Percentiles rank a stretch among this genome's conserved stretches.
These are phyloP conservation scores for Drechmeria coniospora DNA, from an alignment of 2,329 filamentous ascomycete species.

Conservation along the genomic window DNA sequence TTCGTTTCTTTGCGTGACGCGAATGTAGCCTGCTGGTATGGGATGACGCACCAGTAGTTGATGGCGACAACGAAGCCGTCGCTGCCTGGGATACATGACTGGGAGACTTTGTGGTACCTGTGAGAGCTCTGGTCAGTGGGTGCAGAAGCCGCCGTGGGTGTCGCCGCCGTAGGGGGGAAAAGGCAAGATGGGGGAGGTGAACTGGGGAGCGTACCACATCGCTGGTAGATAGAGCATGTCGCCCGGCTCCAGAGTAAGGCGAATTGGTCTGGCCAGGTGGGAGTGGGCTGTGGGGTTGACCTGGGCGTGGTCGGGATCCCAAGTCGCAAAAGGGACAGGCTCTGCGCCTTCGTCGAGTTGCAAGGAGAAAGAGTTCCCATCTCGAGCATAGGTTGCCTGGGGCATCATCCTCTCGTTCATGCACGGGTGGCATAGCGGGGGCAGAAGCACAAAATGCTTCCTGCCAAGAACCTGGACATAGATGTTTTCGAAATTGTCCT, in stretches of 20 bases:
- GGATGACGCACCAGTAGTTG: constrained; percentile 55
- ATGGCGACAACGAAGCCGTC: constrained; percentile 64
- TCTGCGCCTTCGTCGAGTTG: constrained; percentile 17
- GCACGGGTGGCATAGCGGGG: constrained; percentile 54
- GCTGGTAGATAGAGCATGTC: constrained; percentile 74
- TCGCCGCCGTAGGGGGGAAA: too few species aligned
- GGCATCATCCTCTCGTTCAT: constrained; percentile 46
- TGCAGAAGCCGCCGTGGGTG: too few species aligned
- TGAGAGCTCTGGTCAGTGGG: neutral
- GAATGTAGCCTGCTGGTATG: neutral
- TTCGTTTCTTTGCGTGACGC: constrained; percentile 1
- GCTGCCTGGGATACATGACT: constrained; percentile 49
- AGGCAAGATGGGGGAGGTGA: neutral
- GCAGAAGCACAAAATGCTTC: constrained; percentile 62
- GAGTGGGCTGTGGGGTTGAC: constrained; percentile 42
- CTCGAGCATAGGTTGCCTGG: constrained; percentile 41
- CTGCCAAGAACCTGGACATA: constrained; percentile 60
- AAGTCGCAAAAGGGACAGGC: constrained; percentile 51
- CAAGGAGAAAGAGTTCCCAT: constrained; percentile 13
- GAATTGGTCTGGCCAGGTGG: constrained; percentile 39
- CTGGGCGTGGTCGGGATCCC: constrained; percentile 52
- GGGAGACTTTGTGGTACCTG: constrained; percentile 67
- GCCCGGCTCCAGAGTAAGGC: constrained; percentile 53
- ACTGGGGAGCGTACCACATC: constrained; percentile 44
- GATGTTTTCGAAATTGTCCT: constrained; percentile 75